Conservation (phyloP, 2,329 filamentous ascomycete genomes). For the Macrophomina phaseolina region DNA sequence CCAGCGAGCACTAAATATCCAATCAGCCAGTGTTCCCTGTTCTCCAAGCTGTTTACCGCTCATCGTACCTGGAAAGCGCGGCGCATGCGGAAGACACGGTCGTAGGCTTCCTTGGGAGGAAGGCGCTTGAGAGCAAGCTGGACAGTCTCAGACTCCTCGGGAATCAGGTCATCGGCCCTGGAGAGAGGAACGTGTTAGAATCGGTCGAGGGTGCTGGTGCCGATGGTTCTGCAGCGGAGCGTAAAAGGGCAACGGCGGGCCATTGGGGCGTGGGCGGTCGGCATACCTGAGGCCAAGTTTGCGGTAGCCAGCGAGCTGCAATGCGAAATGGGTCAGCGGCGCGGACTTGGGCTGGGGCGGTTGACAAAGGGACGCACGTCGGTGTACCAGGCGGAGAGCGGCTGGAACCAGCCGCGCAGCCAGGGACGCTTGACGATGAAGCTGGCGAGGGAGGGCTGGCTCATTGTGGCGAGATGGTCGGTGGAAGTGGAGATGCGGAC, state of each 20-base stretch:
- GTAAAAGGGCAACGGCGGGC: not conserved
- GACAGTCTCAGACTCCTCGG: slow-evolving; percentile 88
- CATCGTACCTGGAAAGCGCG: slow-evolving; percentile 81
- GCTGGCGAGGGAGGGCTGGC: slow-evolving; percentile 73
- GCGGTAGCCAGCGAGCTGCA: slow-evolving; percentile 79
- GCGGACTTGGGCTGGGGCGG: not conserved
- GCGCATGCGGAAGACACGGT: slow-evolving; percentile 96
- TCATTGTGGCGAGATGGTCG: slow-evolving; percentile 59
- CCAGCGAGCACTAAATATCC: slow-evolving; percentile 64
- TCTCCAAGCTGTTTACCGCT: not conserved
- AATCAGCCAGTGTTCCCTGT: slow-evolving; percentile 28
- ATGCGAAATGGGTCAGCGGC: slow-evolving; percentile 23
- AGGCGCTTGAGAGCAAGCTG: slow-evolving; percentile 90
- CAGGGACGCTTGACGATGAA: slow-evolving; percentile 85
- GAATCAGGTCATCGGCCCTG: slow-evolving; percentile 93
- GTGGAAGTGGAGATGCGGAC: slow-evolving; percentile 28
- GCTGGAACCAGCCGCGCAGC: slow-evolving; percentile 79
- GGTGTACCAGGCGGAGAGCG: slow-evolving; percentile 85
- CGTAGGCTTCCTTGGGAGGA: slow-evolving; percentile 86
- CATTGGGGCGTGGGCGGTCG: slow-evolving; percentile 26
- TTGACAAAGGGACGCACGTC: slow-evolving; percentile 49
- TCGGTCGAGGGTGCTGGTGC: not conserved
- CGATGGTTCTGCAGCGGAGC: not conserved
- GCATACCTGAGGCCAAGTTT: slow-evolving; percentile 86
- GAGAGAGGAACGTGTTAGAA: slow-evolving; percentile 39